These are phyloP conservation scores for Hordeum pubiflorum DNA, from an alignment of 202 grass and related monocot genomes.

Conservation along the genomic window DNA sequence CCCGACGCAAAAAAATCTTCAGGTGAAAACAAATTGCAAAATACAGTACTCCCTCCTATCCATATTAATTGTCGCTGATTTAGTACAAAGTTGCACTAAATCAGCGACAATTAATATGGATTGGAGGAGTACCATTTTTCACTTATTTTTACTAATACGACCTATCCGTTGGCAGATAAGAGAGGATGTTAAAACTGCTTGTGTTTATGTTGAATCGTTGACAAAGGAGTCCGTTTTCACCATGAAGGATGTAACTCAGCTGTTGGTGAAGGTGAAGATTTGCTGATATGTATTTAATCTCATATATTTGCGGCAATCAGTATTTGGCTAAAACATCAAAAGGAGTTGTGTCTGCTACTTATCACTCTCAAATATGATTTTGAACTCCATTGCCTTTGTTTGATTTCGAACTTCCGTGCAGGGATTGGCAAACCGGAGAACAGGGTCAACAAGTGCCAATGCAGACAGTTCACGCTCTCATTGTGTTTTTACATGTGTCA, in stretches of 20 bases:
- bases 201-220: conserved; percentile 91
- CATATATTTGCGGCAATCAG: not conserved
- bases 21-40: conserved; percentile 39
- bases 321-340: not conserved
- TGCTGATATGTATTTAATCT: not conserved
- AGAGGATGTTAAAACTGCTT: conserved; percentile 77
- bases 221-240: conserved; percentile 67
- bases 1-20: conserved; percentile 62
- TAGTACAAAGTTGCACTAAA: too few species aligned
- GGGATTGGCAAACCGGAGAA: conserved; percentile 81
- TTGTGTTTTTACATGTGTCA: conserved; percentile 91
- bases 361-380: not conserved
- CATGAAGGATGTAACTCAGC: conserved; percentile 75
- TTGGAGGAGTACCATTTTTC: not conserved
- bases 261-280: conserved; percentile 62
- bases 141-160: conserved; percentile 4
- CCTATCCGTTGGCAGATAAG: conserved; percentile 57
- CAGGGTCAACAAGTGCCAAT: conserved; percentile 73
- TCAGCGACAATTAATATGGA: too few species aligned
- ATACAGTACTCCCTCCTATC: not conserved
- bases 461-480: conserved; percentile 90
- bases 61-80: too few species aligned
- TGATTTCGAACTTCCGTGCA: conserved; percentile 19
- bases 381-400: not conserved
- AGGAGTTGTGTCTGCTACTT: not conserved